Base-by-base conservation (phyloP, 1,139 yeast genomes). In the Arxiozyma heterogenica region DNA sequence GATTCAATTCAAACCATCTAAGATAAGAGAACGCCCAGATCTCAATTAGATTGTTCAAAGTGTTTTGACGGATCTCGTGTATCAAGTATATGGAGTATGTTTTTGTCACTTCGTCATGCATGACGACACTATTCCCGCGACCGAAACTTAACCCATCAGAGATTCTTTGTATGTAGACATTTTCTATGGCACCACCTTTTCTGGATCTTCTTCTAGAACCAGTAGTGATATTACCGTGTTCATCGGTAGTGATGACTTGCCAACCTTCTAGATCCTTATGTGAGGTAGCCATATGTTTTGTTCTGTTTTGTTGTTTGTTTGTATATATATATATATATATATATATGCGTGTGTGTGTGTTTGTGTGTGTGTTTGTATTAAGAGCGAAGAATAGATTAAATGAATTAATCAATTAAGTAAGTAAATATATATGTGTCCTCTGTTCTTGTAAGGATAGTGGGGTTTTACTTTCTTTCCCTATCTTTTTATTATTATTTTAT, bases 1-100 rank as follows among this genome's bases (percentile, higher is more conserved):
- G 63, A 44, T 64, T 59, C 49, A 67, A 51, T 53, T 67, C 71
- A 51, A 62, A 63, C 65, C 66, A 64, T 53, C 66, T 57, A 41
- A 67, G 54, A 56, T 65, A 67, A 1, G 61, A 58, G 41, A 64
- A 63, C 1, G 67, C 68, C 66, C 67, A 61, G 7, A 67, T 54
- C 45, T 66, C 69, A 4, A 66, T 62, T 9, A 61, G 53, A 49
- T 64, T 59, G 41, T 63, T 65, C 47, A 64, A 45, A 0, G 71
- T 66, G 51, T 67, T 64, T 44, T 59, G 58, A 30, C 70, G 59
- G 15, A 67, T 64, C 47, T 67, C 71, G 49, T 66, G 66, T 22
- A 67, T 58, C 57, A 66, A 53, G 50, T 66, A 65, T 1, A 65
- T 64, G 6, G 68, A 61, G 49, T 55, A 61, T 3, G 63, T 56